These are phyloP conservation scores for Coemansia sp. DNA, from an alignment of 192 early-diverging fungal genomes.

Conservation along the genomic window DNA sequence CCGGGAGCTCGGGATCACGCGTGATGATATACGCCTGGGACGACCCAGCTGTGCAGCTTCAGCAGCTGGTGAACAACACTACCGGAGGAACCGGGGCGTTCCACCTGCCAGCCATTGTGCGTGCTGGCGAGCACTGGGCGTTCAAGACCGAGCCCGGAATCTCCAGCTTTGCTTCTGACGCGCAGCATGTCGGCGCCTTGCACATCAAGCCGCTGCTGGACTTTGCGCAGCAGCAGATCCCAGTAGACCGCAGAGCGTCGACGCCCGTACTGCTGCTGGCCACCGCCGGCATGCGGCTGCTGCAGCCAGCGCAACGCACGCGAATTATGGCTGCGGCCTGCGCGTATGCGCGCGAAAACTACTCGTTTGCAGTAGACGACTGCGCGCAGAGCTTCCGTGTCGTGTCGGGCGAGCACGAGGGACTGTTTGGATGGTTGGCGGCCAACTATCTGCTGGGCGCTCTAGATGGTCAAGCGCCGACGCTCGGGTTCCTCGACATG, in stretches of 20 bases:
- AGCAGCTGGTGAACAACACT: neutral
- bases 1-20: constrained; percentile 95
- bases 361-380: constrained; percentile 61
- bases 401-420: constrained; percentile 92
- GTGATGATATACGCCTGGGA: constrained; percentile 89
- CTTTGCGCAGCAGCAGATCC: constrained; percentile 72
- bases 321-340: constrained; percentile 70
- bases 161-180: constrained; percentile 67
- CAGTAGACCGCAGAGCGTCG: constrained; percentile 46
- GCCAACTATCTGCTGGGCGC: constrained; percentile 87
- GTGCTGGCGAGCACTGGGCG: constrained; percentile 67
- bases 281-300: constrained; percentile 92
- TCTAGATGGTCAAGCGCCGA: neutral
- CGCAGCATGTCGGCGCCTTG: constrained; percentile 55
- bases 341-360: constrained; percentile 61
- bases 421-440: constrained; percentile 94
- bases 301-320: constrained; percentile 53
- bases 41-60: constrained; percentile 35
- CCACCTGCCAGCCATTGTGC: constrained; percentile 63
- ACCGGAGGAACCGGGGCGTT: neutral
- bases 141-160: constrained; percentile 75
- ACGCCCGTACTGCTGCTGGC: constrained; percentile 91
- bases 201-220: constrained; percentile 75
- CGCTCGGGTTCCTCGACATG: constrained; percentile 82
- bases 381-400: constrained; percentile 79